phyloP scores from a whole-genome alignment of 2,329 filamentous ascomycete genomes.

The Ceratocystis papillata region DNA sequence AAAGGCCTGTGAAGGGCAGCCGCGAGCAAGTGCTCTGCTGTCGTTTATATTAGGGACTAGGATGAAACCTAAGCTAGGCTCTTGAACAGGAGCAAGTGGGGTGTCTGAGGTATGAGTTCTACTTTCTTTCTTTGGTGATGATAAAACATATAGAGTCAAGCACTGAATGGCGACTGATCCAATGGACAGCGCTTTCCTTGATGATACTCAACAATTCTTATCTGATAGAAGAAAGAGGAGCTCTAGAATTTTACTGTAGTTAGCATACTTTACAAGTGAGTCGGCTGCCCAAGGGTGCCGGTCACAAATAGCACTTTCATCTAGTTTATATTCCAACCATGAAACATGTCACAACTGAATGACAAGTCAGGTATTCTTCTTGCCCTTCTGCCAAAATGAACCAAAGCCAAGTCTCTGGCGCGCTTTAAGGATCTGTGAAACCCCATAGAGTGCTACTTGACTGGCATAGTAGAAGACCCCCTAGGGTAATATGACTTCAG shows the following conservation, averaged over 20 bases:
- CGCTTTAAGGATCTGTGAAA: too few relatives aligned
- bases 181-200: constrained; percentile 23
- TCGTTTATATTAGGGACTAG: not conserved
- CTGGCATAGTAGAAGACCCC: too few relatives aligned
- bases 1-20: constrained; percentile 9
- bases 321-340: not conserved
- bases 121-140: constrained; percentile 60
- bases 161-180: constrained; percentile 54
- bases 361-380: too few relatives aligned
- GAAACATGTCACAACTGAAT: not conserved
- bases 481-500: too few relatives aligned
- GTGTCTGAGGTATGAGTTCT: not conserved
- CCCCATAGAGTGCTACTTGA: too few relatives aligned
- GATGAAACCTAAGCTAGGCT: constrained; percentile 10
- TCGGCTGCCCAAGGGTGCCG: not conserved
- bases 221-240: constrained; percentile 22
- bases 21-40: constrained; percentile 19
- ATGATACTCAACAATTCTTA: constrained; percentile 24
- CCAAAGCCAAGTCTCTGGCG: too few relatives aligned
- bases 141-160: constrained; percentile 96
- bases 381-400: too few relatives aligned
- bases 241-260: constrained; percentile 11
- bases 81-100: not conserved
- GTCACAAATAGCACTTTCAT: not conserved
- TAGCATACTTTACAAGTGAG: too few relatives aligned